Base-by-base conservation (phyloP, 371 early-diverging fungal species). In the Syncephalis plumigaleata region DNA sequence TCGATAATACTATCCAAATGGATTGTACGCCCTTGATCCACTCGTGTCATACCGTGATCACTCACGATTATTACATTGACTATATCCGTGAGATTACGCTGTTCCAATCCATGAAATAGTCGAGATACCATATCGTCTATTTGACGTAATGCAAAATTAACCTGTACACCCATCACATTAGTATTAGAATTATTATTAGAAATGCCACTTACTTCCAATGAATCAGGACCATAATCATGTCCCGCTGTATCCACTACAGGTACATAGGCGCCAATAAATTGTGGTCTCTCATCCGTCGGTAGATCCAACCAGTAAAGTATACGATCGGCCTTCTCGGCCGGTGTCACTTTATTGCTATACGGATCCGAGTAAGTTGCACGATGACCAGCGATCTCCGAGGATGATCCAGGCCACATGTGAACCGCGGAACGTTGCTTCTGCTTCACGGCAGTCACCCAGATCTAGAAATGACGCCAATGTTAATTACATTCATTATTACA, bases 11-110 rank as follows among this genome's bases (percentile, higher is more conserved):
- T 85, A 44, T 89, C 91, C 45, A 90, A 65, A 54, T 71, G 84
- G 26, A 90, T 71, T n/a, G 73, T 60, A 43, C 70, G 58, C n/a
- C 67, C 53, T 4, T 60, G 55, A 13, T 60, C 55, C 0, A 55
- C 60, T 26, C 64, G 54, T 5, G 87, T 68, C 93, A 95, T 93
- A 1, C 96, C 94, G 50, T 94, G 96, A 58, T 93, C 94, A 49
- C 88, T 75, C 9, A 91, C 87, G 20, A 93, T 56, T n/a, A 95
- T 67, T 13, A 91, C 46, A 56, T 93, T 81, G 23, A 83, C 78
- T 22, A 71, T 60, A 1, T 69, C 44, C 27, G 71, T 68, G 37
- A 89, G 51, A 25, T 75, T 71, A 37, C 84, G 64, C 7, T 52
- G 46, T 2, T 56, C 59, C 0, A 93, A 49, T 16, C 71, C 72